Evolutionary conservation across 371 early-diverging fungal species (phyloP).

Genomic region (Mortierella sp.): DNA sequence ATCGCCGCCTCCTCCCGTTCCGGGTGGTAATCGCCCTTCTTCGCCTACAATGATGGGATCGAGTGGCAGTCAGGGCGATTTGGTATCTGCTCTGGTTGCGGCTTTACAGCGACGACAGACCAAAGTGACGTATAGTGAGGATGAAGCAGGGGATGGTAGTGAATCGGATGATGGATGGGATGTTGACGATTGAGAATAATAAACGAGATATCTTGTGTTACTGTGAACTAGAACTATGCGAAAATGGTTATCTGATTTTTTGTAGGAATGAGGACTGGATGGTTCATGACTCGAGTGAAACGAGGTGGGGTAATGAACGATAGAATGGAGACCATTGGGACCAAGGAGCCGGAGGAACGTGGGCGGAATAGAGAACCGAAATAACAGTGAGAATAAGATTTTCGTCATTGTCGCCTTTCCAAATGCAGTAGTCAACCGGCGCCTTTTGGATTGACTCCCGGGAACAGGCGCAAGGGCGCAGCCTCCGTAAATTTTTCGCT

Average conservation of each 20-base stretch:
- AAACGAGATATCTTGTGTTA: not conserved
- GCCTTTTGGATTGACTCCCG: not conserved
- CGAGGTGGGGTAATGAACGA: no score
- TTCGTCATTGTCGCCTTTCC: not conserved
- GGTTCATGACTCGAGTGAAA: no score
- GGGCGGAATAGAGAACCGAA: no score
- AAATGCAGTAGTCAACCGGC: not conserved
- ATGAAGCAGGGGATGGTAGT: conserved; percentile 29
- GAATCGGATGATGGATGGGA: conserved; percentile 50
- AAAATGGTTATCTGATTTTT: no score
- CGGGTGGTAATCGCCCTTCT: conserved; percentile 3
- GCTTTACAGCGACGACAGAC: conserved; percentile 49
- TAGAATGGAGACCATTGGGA: no score
- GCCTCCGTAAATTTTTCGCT: not conserved
- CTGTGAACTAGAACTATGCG: no score
- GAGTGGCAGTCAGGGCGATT: conserved; percentile 34
- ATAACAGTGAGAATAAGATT: no score
- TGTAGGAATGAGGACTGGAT: no score
- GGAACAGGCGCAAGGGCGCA: conserved; percentile 10
- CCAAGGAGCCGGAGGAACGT: no score
- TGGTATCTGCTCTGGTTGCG: conserved; percentile 49
- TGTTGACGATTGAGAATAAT: conserved; percentile 22
- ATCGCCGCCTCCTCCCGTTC: conserved; percentile 38
- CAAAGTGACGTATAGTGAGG: conserved; percentile 50
- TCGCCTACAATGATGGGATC: conserved; percentile 19